phyloP scores from a whole-genome alignment of 768 basidiomycete genomes.

The Lactifluus pinguis region DNA sequence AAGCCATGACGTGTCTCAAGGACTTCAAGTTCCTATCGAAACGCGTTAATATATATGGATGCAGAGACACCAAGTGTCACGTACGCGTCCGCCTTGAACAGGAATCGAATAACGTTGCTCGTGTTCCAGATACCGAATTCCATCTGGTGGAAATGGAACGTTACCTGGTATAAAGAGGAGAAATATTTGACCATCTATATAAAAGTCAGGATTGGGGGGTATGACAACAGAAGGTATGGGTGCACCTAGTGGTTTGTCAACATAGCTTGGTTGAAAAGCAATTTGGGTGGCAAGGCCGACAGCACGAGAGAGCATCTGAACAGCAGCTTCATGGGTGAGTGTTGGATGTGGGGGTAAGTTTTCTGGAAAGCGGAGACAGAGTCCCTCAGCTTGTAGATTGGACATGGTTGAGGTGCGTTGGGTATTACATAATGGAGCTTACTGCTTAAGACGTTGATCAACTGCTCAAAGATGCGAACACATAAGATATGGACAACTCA shows the following conservation, averaged over 20 bases:
- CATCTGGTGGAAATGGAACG: constrained; percentile 61
- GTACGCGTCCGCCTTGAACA: constrained; percentile 43
- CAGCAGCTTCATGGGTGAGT: constrained; percentile 48
- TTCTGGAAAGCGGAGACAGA: constrained; percentile 67
- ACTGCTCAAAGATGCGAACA: no score
- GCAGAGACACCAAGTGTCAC: constrained; percentile 22
- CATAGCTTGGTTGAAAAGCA: constrained; percentile 65
- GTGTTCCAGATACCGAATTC: constrained; percentile 66
- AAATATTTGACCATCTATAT: constrained; percentile 52
- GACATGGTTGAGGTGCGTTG: background rate
- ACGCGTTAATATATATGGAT: constrained; percentile 1
- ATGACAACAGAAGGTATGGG: background rate
- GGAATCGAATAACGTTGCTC: constrained; percentile 54
- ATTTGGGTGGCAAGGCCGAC: constrained; percentile 43
- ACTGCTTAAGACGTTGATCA: no score
- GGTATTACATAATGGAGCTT: background rate
- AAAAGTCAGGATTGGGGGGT: background rate
- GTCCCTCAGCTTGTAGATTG: constrained; percentile 40
- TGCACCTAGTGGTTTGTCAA: constrained; percentile 68
- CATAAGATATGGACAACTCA: background rate
- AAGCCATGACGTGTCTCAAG: constrained; percentile 68
- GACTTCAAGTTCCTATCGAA: constrained; percentile 64
- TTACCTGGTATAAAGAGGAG: constrained; percentile 59
- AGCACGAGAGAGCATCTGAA: constrained; percentile 54
- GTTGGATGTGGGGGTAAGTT: constrained; percentile 47